These are phyloP conservation scores for Salvia sclarea DNA, from an alignment of 305 asterid species.

Conservation along the genomic window DNA sequence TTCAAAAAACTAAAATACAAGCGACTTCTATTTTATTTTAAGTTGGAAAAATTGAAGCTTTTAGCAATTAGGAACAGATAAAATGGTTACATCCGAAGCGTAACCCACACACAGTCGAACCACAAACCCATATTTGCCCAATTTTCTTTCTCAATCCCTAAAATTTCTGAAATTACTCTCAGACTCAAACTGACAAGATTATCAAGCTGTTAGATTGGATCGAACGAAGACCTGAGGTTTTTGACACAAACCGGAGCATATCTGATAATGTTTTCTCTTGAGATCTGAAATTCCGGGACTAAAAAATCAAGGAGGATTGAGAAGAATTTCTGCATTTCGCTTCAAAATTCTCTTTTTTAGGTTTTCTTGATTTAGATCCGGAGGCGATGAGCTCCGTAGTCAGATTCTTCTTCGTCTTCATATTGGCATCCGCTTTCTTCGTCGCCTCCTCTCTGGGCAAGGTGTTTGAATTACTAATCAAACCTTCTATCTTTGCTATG, in stretches of 20 bases:
- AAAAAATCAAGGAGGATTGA: conserved; percentile 2
- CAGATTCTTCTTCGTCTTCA: conserved; percentile 32
- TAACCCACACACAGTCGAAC: conserved; percentile 18
- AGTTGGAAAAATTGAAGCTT: not conserved
- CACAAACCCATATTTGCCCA: conserved; percentile 36
- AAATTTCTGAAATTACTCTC: conserved; percentile 24
- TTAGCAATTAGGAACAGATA: not conserved
- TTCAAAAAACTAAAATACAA: not conserved
- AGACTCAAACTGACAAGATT: conserved; percentile 24
- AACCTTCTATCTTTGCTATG: too few species aligned
- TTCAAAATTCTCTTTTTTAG: conserved; percentile 20
- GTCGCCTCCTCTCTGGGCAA: conserved; percentile 40
- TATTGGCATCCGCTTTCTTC: conserved; percentile 30
- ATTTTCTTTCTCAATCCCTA: conserved; percentile 18
- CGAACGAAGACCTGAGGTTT: conserved; percentile 25
- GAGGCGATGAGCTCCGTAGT: conserved; percentile 44
- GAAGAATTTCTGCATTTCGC: conserved; percentile 20
- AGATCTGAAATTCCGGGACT: conserved; percentile 38
- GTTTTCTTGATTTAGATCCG: conserved; percentile 44
- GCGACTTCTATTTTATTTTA: too few species aligned
- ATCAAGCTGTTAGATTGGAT: conserved; percentile 15
- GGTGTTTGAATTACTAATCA: conserved; percentile 37
- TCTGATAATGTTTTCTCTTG: conserved; percentile 21
- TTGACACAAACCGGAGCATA: conserved; percentile 20
- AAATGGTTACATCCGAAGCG: conserved; percentile 17